Base-by-base conservation (phyloP, 306 rosid genomes). In the Cercis canadensis region DNA sequence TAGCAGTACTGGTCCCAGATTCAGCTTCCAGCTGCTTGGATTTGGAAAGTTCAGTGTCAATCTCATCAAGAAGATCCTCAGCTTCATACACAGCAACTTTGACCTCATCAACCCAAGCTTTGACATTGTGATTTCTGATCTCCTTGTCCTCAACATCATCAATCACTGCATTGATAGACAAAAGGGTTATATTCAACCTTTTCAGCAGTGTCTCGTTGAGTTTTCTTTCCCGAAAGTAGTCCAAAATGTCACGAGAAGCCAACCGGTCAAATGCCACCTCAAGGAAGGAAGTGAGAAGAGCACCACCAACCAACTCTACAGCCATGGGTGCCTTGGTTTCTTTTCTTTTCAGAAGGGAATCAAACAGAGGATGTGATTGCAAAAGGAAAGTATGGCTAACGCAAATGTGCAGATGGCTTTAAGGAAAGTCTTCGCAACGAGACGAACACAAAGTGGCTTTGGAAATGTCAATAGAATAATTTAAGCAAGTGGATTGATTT, bases 221-320 rank as follows among this genome's bases (percentile, higher is more conserved):
- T 7, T 12, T 63, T 8, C 13, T 47, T 9, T 11, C 7, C 1
- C 6, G 14, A 57, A 65, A 36, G 11, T 14, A 65, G 45, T 47
- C 11, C 44, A 5, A 0, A 4, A 65, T 0, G 0, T 65, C 46
- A 5, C 4, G 43, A 46, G 75, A 31, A 67, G 55, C 57, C 60
- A 76, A 3, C 11, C 56, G 59, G 11, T 76, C 51, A 36, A 60
- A 41, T 34, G 72, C 63, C 8, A 41, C 33, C 32, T 51, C 57
- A 58, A 77, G n/a, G n/a, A 62, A 52, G 1, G 76, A 39, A n/a
- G 82, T 71, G 19, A 78, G 19, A 58, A 71, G 5, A 44, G 77
- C 72, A 34, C 46, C 73, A 3, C 72, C 81, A 11, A 55, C 67
- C 24, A 77, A 17, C 4, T 3, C 69, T 5, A 7, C 74, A 31